Evolutionary conservation across 371 early-diverging fungal genomes (phyloP), one percentile per base, ranked within the genome.

Genomic region (Mortierella sp.): DNA sequence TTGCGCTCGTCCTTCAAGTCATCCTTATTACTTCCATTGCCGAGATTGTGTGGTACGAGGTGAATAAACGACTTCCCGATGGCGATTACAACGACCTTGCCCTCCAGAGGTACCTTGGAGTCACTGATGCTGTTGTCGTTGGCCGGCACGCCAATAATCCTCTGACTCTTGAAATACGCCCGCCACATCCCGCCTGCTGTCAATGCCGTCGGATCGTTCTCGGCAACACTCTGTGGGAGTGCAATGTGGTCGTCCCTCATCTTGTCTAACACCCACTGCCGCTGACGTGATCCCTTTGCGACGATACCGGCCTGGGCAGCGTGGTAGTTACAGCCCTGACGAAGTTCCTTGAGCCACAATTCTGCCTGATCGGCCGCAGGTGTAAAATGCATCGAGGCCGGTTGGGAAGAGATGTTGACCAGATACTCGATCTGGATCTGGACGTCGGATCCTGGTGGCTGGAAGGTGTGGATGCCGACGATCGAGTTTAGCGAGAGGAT

Each of bases 181-280:
- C 80, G 68, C 80, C 80, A 80, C 80, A 80, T 80, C 26, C 80
- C 80, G 11, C 80, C 80, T 19, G 80, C 76, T 2, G 80, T 73
- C 43, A 80, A 37, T 14, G 76, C 76, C 22, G 80, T 80, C 11
- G 76, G 69, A 34, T 80, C 80, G 40, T 76, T 73, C 63, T 80
- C 76, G 6, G 76, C 70, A 0, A 80, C 80, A 29, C 76, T 80
- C 69, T 71, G 76, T 4, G 80, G 80, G 24, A 80, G 50, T 48
- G 76, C 65, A 40, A 80, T 76, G 24, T 76, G 64, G 24, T 80
- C 80, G 39, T 76, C 76, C 22, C 76, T 26, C 45, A 80, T 41
- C 44, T 74, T 80, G 50, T 80, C 80, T 39, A 76, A 24, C 14
- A 80, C 73, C 80, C 80, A 80, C 24, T 80, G 80, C 16, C 80